Percentiles rank a stretch among this genome's conserved stretches.
Conservation (phyloP, 2,329 filamentous ascomycete species). For the Penicillium vulpinum region DNA sequence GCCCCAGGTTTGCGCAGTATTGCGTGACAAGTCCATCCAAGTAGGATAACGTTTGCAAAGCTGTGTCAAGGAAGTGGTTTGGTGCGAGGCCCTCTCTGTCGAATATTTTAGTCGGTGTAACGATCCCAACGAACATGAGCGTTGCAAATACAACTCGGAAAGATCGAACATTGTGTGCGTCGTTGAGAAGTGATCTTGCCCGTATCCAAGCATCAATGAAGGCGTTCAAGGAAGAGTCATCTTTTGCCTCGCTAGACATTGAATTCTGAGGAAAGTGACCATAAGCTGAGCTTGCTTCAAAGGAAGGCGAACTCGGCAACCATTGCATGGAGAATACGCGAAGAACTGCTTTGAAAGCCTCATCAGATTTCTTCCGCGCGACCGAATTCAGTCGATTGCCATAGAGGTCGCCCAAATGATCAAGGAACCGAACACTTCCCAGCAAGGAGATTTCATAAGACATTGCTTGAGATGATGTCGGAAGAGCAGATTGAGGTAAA, state of each 20-base stretch:
- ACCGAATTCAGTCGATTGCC: slow-evolving; percentile 16
- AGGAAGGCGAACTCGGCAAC: slow-evolving; percentile 6
- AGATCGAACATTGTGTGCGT: slow-evolving; percentile 14
- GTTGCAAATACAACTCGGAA: slow-evolving; percentile 24
- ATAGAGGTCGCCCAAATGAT: slow-evolving; percentile 26
- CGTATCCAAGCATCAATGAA: slow-evolving; percentile 21
- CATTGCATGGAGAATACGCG: slow-evolving; percentile 23
- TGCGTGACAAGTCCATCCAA: slow-evolving; percentile 17
- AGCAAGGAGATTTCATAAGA: slow-evolving; percentile 14
- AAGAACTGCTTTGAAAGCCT: slow-evolving; percentile 20
- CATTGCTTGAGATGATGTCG: neutral
- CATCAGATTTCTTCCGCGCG: slow-evolving; percentile 19
- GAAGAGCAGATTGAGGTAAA: neutral
- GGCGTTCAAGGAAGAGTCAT: slow-evolving; percentile 1
- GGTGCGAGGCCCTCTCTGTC: neutral
- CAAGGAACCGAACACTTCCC: slow-evolving; percentile 24
- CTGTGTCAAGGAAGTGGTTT: slow-evolving; percentile 18
- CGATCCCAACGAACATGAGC: slow-evolving; percentile 26
- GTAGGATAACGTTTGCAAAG: slow-evolving; percentile 14
- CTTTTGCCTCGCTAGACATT: neutral
- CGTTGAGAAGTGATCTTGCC: slow-evolving; percentile 12
- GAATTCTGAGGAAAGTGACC: neutral
- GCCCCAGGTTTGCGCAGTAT: slow-evolving; percentile 21
- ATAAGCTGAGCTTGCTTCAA: neutral
- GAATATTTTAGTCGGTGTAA: slow-evolving; percentile 10